Base-by-base conservation (phyloP, 352 stramenopile genomes). In the Thraustochytrium striatum region DNA sequence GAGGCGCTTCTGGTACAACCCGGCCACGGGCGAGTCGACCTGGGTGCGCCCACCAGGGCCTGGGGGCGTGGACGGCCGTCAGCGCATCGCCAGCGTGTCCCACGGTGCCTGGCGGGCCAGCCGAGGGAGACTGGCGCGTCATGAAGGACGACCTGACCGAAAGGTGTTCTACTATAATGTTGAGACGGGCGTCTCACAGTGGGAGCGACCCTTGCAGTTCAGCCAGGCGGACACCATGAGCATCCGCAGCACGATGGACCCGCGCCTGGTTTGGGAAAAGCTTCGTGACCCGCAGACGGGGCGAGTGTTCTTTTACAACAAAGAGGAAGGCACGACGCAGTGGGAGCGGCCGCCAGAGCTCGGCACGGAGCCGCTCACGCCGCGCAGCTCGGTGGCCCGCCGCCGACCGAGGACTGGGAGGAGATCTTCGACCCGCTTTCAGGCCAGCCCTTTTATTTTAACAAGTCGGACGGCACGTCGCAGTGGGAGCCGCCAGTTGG, bases 121-220 rank as follows among this genome's bases (percentile, higher is more conserved):
- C n/a, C n/a, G n/a, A 58, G 11, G 65, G 65, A 16, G 65, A 75
- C n/a, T 75, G 65, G 65, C 65, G 65, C 44, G 50, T 75, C 41
- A 75, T 75, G 65, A 75, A 61, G 50, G 65, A 75, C 36, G 68
- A 58, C 35, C 41, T 61, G 30, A 75, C 65, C 0, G 65, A 38
- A 32, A 30, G 43, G 78, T 83, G 11, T 91, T 91, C 69, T 91
- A 87, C 69, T 89, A 88, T 79, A 89, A 91, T 70, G 75, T 61
- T 5, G 69, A 82, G 16, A 86, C 84, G 19, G 83, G 85, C 33
- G 81, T 87, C 79, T 90, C 86, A 21, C 85, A 88, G 81, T 91
- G 87, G 87, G 87, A 91, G 55, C 82, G 82, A 57, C 87, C 87
- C 2, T 72, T 86, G 50, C 79, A 78, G 32, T 84, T 85, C 50